Percentiles rank a stretch among this genome's conserved stretches.
Evolutionary conservation across 2,329 filamentous ascomycete species (phyloP).

Genomic region (Penicillium palitans): DNA sequence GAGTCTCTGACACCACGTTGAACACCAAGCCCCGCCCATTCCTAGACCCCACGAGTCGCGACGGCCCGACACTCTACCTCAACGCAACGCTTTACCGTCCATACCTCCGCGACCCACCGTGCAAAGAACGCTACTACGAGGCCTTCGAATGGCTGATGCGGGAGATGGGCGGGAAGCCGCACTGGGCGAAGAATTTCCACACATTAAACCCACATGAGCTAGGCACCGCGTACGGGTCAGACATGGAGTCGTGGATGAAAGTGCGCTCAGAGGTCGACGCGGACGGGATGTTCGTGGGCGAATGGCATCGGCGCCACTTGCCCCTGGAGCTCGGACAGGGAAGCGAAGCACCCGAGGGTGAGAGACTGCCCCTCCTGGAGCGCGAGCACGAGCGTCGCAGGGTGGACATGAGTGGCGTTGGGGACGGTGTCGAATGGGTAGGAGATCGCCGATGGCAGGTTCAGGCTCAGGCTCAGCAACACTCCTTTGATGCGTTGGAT

Average conservation of each 20-base stretch:
- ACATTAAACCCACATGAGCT: slow-evolving; percentile 60
- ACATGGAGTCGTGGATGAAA: slow-evolving; percentile 65
- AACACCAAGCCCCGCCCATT: slow-evolving; percentile 57
- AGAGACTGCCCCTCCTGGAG: slow-evolving; percentile 45
- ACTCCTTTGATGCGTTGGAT: slow-evolving; percentile 1
- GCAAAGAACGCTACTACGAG: slow-evolving; percentile 75
- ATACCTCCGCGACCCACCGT: slow-evolving; percentile 75
- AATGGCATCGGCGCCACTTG: slow-evolving; percentile 79
- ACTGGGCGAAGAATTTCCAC: slow-evolving; percentile 92
- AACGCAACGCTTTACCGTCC: slow-evolving; percentile 89
- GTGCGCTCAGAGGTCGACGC: slow-evolving; percentile 72
- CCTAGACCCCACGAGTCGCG: slow-evolving; percentile 69
- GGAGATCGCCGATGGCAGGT: slow-evolving; percentile 37
- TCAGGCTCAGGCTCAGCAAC: slow-evolving; percentile 3
- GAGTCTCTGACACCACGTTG: slow-evolving; percentile 69
- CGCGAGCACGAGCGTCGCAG: slow-evolving; percentile 40
- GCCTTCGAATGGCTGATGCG: slow-evolving; percentile 91
- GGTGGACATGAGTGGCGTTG: slow-evolving; percentile 29
- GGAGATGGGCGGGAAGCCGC: slow-evolving; percentile 75
- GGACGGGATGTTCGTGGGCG: slow-evolving; percentile 82
- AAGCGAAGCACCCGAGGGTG: slow-evolving; percentile 16
- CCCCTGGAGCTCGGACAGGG: slow-evolving; percentile 35
- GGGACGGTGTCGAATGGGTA: slow-evolving; percentile 46
- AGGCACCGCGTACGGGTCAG: slow-evolving; percentile 66
- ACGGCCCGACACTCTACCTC: slow-evolving; percentile 78